Evolutionary conservation across 768 basidiomycete genomes (phyloP), one percentile per base, ranked within the genome.

Genomic region (Amanita phalloides): DNA sequence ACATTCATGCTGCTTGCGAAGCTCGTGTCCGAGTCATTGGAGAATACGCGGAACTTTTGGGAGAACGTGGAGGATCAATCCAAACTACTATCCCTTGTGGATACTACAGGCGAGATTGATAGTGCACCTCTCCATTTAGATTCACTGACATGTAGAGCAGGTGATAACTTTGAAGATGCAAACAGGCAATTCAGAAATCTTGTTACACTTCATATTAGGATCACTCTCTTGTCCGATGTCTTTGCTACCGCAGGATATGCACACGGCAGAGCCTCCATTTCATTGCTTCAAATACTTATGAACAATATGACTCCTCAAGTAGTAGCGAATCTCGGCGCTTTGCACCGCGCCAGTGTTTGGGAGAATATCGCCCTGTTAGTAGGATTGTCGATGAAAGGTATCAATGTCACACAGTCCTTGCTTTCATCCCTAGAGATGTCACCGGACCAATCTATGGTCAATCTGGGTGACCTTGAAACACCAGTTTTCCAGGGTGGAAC

Each of bases 281-380:
- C 80, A 2, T 72, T 94, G 36, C 75, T 95, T 32, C 82, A 88
- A 59, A 82, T 80, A 3, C 66, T 96, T 44, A 84, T 85, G 74
- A 75, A 71, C 20, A 75, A 74, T 21, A 78, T 77, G 21, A 74
- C 81, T 14, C 73, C 79, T 14, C 71, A 81, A 55, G 77, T 90
- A 25, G 67, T 98, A 23, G 66, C 68, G 3, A 77, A 87, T 55
- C 71, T 97, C 25, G 95, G 93, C 3, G 66, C 77, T 42, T 69
- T 97, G 5, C 92, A 96, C 62, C 80, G 90, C 13, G 79, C 83
- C 1, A 83, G 80, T 54, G 78, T 90, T 5, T 90, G 89, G 86
- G 90, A 95, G 67, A 92, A 90, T 58, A 86, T 90, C 37, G 67
- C 81, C 14, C 74, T 96, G 46, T 86, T 85, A 57, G 70, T 74